Conservation (phyloP, 306 rosid genomes). For the Oxytropis ochrocephala region DNA sequence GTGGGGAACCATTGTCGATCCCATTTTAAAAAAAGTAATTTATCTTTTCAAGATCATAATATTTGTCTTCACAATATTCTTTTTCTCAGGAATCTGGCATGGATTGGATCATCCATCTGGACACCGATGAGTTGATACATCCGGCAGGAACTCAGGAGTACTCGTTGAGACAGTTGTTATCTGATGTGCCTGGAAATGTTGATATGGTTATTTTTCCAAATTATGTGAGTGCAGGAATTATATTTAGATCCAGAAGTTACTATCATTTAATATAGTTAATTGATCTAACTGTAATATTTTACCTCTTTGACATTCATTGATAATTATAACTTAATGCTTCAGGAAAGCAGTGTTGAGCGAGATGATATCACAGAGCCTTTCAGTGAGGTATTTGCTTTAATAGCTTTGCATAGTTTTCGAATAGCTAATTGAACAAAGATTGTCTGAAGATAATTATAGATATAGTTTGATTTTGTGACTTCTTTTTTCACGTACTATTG, state of each 20-base stretch:
- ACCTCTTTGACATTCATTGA: constrained; percentile 1
- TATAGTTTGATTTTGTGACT: neutral
- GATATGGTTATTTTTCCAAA: constrained; percentile 94
- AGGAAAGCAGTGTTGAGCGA: constrained; percentile 93
- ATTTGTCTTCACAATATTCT: constrained; percentile 3
- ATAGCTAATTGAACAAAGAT: neutral
- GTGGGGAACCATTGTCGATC: no score
- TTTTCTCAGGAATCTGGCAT: constrained; percentile 59
- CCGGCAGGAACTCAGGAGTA: constrained; percentile 74
- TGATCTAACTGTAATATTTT: constrained; percentile 14
- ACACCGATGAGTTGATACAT: constrained; percentile 81
- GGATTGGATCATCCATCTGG: constrained; percentile 98
- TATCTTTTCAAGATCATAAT: neutral
- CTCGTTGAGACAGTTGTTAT: constrained; percentile 75
- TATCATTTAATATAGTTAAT: neutral
- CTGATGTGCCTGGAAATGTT: constrained; percentile 80
- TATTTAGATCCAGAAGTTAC: neutral
- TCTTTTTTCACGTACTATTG: neutral
- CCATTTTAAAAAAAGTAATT: neutral
- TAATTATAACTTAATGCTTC: constrained; percentile 20
- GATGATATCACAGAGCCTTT: constrained; percentile 92
- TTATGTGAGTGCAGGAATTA: constrained; percentile 59
- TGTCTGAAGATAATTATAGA: neutral
- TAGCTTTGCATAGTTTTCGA: neutral
- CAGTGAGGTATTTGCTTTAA: constrained; percentile 63